A percentile compares a stretch with the other conserved stretches of the same genome.
Evolutionary conservation across 2,329 filamentous ascomycete species (phyloP).

Genomic region (Gaeumannomyces tritici): DNA sequence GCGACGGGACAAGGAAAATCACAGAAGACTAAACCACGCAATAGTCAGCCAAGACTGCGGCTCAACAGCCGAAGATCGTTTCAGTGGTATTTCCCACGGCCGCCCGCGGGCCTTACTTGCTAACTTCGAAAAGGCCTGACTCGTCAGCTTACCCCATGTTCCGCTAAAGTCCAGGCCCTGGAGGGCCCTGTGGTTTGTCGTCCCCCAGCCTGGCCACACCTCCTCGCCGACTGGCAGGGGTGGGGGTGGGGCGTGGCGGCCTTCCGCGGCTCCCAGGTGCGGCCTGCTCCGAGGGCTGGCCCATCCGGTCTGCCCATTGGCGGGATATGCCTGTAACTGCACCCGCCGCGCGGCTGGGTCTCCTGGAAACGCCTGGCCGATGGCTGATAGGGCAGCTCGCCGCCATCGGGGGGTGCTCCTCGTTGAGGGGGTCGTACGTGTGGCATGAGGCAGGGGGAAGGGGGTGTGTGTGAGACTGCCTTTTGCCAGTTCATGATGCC

Average conservation of each 20-base stretch:
- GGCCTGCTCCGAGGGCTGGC: background rate
- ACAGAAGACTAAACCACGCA: background rate
- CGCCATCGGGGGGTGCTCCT: too few species aligned
- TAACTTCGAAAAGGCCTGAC: background rate
- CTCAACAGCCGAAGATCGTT: background rate
- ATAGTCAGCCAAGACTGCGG: background rate
- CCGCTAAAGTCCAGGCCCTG: background rate
- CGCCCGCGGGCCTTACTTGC: background rate
- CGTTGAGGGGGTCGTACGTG: too few species aligned
- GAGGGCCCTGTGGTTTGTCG: background rate
- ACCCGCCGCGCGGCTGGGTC: too few species aligned
- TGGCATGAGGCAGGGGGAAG: background rate
- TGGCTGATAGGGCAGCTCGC: too few species aligned
- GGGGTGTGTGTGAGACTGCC: background rate
- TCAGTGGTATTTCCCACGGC: background rate
- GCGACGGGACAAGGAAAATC: background rate
- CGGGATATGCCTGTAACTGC: background rate
- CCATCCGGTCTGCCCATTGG: background rate
- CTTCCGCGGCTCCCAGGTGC: background rate
- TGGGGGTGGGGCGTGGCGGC: background rate
- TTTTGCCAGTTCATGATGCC: background rate
- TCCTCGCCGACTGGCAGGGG: background rate
- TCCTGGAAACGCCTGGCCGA: too few species aligned
- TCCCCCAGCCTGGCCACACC: too few species aligned
- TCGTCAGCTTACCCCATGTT: background rate